Conservation (phyloP, 78 protist genomes). For the Isochrysis galbana region DNA sequence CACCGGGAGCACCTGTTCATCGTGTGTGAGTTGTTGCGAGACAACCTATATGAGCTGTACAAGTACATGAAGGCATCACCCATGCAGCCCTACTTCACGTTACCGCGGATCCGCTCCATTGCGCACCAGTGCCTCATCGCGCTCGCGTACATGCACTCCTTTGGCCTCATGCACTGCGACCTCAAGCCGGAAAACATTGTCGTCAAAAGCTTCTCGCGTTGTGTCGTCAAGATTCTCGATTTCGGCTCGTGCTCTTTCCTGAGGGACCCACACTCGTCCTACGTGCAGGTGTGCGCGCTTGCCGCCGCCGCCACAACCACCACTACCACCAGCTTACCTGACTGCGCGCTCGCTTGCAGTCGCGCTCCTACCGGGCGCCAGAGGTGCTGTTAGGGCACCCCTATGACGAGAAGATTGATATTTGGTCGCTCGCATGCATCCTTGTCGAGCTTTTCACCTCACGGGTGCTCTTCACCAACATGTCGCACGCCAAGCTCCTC, state of each 20-base stretch:
- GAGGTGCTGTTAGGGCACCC: conserved; percentile 69
- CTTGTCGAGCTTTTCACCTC: conserved; percentile 73
- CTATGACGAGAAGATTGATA: conserved; percentile 91
- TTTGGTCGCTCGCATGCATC: conserved; percentile 98
- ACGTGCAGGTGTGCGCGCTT: too few relatives aligned
- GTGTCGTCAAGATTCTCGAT: conserved; percentile 73
- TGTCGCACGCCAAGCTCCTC: neutral
- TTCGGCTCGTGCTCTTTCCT: conserved; percentile 73
- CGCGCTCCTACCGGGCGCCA: conserved; percentile 92
- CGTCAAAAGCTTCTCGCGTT: conserved; percentile 47
- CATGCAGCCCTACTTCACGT: conserved; percentile 48
- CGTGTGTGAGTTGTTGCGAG: conserved; percentile 70
- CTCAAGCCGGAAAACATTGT: conserved; percentile 87
- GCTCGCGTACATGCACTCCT: neutral
- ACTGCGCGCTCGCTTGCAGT: conserved; percentile 88
- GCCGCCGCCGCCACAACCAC: conserved; percentile 21
- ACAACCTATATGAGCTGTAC: conserved; percentile 67
- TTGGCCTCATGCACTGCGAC: conserved; percentile 78
- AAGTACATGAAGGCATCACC: conserved; percentile 41
- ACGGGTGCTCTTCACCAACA: neutral
- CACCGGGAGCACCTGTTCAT: conserved; percentile 77
- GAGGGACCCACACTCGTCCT: conserved; percentile 51
- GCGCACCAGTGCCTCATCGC: conserved; percentile 53
- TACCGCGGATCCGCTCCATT: conserved; percentile 63
- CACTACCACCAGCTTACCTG: neutral